These are phyloP conservation scores for Curvularia eragrostidis DNA, from an alignment of 2,329 filamentous ascomycete species.

Conservation along the genomic window DNA sequence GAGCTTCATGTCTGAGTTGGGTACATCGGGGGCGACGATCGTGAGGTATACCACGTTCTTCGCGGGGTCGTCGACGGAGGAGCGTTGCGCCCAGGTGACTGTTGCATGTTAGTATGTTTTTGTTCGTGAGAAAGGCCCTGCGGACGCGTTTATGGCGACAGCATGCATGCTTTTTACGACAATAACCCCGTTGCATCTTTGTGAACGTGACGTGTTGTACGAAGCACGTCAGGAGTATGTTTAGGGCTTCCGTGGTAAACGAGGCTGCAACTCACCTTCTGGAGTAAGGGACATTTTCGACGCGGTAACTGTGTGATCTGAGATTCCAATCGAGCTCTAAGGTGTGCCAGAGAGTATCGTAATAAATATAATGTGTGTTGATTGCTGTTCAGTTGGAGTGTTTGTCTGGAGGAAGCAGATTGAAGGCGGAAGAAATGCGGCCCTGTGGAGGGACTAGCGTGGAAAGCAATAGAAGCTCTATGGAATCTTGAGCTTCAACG, in stretches of 20 bases:
- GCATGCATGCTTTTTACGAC: background rate
- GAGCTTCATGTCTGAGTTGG: conserved; percentile 76
- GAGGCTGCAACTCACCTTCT: conserved; percentile 50
- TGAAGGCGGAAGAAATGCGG: conserved; percentile 47
- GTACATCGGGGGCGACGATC: conserved; percentile 85
- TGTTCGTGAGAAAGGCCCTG: conserved; percentile 7
- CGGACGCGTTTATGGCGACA: conserved; percentile 5
- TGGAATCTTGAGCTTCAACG: conserved; percentile 39
- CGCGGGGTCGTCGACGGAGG: conserved; percentile 75
- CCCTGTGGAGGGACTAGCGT: conserved; percentile 46
- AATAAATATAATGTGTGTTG: conserved; percentile 7
- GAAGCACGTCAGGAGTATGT: conserved; percentile 1
- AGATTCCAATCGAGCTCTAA: conserved; percentile 7
- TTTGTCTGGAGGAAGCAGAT: conserved; percentile 32
- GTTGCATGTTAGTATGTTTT: conserved; percentile 31
- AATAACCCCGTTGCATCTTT: background rate
- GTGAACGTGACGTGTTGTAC: background rate
- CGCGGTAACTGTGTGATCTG: conserved; percentile 7
- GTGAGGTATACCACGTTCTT: conserved; percentile 97
- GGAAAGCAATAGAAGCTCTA: conserved; percentile 50
- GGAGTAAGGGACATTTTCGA: conserved; percentile 45
- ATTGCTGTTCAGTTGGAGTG: conserved; percentile 24
- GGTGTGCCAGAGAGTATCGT: background rate
- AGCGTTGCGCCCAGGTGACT: conserved; percentile 99
- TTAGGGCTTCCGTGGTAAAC: conserved; percentile 10